phyloP scores from a whole-genome alignment of 352 stramenopile genomes.

The Phytophthora syringae region DNA sequence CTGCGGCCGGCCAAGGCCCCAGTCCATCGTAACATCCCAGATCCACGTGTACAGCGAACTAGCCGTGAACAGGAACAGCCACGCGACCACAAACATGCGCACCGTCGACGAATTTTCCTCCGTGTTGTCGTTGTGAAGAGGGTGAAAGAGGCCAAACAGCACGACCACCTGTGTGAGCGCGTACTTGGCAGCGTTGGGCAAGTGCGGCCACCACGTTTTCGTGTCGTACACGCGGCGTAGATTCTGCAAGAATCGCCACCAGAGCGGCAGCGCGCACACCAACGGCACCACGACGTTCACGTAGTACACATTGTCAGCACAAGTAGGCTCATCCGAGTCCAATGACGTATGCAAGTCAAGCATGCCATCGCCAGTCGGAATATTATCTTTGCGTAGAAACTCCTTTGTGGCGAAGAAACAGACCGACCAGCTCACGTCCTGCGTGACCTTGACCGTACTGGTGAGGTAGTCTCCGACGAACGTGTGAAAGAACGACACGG shows the following conservation, averaged over 20 bases:
- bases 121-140: constrained; percentile 57
- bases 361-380: constrained; percentile 24
- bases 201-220: constrained; percentile 94
- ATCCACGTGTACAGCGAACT: constrained; percentile 85
- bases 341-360: constrained; percentile 13
- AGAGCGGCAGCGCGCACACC: constrained; percentile 95
- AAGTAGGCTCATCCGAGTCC: constrained; percentile 31
- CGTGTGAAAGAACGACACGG: constrained; percentile 95
- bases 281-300: constrained; percentile 95
- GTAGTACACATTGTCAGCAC: constrained; percentile 90
- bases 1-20: constrained; percentile 81
- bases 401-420: constrained; percentile 96
- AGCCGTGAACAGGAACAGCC: constrained; percentile 81
- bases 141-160: constrained; percentile 89
- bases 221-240: constrained; percentile 95
- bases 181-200: constrained; percentile 98
- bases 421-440: constrained; percentile 93
- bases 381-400: constrained; percentile 83
- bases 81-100: constrained; percentile 66
- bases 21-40: constrained; percentile 91
- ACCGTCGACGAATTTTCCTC: constrained; percentile 27
- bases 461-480: constrained; percentile 91
- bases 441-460: constrained; percentile 84
- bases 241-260: constrained; percentile 98
- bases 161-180: constrained; percentile 83